Conservation (phyloP, 179 eudicot genomes). For the Nepenthes alata region DNA sequence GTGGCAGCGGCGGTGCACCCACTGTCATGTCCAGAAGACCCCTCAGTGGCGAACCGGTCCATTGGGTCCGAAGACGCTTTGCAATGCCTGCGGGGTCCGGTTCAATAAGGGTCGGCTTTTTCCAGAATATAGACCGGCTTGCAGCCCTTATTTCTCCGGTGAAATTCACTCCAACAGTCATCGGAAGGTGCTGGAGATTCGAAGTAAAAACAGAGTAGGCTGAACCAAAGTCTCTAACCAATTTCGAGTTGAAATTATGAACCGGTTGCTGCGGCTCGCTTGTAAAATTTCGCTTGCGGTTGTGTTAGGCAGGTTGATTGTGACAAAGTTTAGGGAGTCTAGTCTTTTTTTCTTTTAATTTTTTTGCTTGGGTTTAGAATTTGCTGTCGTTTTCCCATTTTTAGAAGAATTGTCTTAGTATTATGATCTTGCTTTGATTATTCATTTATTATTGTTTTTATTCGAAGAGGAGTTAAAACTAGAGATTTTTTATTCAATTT, state of each 20-base stretch:
- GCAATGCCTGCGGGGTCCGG: constrained; percentile 94
- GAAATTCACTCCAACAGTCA: constrained; percentile 85
- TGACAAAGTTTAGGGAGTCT: too few species aligned
- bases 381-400: too few species aligned
- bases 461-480: too few species aligned
- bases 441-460: too few species aligned
- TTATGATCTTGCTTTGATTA: too few species aligned
- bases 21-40: constrained; percentile 73
- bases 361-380: too few species aligned
- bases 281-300: too few species aligned
- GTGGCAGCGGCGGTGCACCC: constrained; percentile 54
- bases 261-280: too few species aligned
- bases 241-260: not conserved
- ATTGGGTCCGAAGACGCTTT: constrained; percentile 64
- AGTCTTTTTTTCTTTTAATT: too few species aligned
- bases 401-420: too few species aligned
- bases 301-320: too few species aligned
- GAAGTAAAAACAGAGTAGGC: constrained; percentile 46
- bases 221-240: constrained; percentile 8
- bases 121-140: constrained; percentile 91
- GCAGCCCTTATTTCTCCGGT: constrained; percentile 74
- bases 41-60: constrained; percentile 99
- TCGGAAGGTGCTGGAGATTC: constrained; percentile 81
- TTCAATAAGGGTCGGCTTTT: constrained; percentile 80
- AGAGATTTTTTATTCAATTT: too few species aligned